These are phyloP conservation scores for Neonectria hederae DNA, from an alignment of 2,329 filamentous ascomycete species.

Conservation along the genomic window DNA sequence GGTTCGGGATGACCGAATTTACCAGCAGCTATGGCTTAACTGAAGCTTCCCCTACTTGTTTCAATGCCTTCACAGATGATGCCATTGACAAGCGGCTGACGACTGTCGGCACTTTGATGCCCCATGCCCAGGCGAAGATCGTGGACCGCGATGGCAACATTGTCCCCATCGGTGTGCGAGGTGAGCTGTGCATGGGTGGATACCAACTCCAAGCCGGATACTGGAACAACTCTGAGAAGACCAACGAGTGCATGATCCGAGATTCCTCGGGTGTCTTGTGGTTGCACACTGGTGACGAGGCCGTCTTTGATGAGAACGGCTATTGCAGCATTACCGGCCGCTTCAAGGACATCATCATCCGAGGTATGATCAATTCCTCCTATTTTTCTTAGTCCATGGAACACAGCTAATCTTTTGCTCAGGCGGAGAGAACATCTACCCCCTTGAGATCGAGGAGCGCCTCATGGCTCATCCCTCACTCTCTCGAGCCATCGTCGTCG, in stretches of 20 bases:
- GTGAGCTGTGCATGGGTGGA: conserved; percentile 81
- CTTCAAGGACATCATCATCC: conserved; percentile 83
- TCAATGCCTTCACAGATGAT: conserved; percentile 81
- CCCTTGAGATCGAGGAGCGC: conserved; percentile 79
- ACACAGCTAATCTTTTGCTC: conserved; percentile 29
- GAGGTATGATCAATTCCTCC: conserved; percentile 55
- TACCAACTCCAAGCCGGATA: conserved; percentile 77
- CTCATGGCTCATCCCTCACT: conserved; percentile 72
- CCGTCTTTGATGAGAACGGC: conserved; percentile 72
- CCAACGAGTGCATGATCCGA: conserved; percentile 66
- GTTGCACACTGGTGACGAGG: conserved; percentile 74
- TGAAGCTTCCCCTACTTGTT: conserved; percentile 81
- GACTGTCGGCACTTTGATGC: conserved; percentile 80
- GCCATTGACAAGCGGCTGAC: conserved; percentile 71
- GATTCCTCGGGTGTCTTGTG: conserved; percentile 66
- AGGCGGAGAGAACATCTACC: conserved; percentile 79
- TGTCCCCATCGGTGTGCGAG: conserved; percentile 72
- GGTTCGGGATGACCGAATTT: conserved; percentile 80
- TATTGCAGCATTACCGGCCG: conserved; percentile 79
- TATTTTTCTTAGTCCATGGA: conserved; percentile 28
- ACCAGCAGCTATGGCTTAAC: conserved; percentile 77
- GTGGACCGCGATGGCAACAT: conserved; percentile 73
- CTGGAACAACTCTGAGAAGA: conserved; percentile 79
- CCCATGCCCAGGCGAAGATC: conserved; percentile 81
- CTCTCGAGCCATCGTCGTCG: conserved; percentile 73